Evolutionary conservation across 495 filamentous ascomycete species (phyloP).

Genomic region (Aspergillus baeticus): DNA sequence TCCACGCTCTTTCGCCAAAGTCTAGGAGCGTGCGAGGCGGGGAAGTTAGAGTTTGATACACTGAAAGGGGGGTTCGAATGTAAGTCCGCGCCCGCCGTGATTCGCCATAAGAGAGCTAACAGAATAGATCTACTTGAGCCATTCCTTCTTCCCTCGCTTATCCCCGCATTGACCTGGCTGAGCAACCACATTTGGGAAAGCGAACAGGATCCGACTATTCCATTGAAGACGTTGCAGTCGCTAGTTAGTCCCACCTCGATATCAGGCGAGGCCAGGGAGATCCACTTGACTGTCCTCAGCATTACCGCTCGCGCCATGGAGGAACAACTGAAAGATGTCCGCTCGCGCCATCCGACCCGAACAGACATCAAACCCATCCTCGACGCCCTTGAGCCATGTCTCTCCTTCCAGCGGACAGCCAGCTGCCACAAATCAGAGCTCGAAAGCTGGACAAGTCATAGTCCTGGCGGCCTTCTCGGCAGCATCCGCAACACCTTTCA

Average conservation of each 20-base stretch:
- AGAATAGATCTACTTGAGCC: slow-evolving; percentile 75
- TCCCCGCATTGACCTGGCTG: slow-evolving; percentile 78
- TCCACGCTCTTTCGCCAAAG: slow-evolving; percentile 86
- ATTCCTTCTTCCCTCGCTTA: slow-evolving; percentile 83
- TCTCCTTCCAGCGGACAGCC: slow-evolving; percentile 63
- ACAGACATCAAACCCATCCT: slow-evolving; percentile 73
- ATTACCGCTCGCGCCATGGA: slow-evolving; percentile 78
- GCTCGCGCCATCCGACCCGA: slow-evolving; percentile 63
- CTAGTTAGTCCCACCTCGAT: slow-evolving; percentile 74
- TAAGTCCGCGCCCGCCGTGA: slow-evolving; percentile 36
- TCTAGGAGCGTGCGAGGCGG: slow-evolving; percentile 69
- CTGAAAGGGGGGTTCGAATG: slow-evolving; percentile 87
- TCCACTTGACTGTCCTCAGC: slow-evolving; percentile 79
- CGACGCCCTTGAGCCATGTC: slow-evolving; percentile 65
- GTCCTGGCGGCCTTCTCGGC: slow-evolving; percentile 59
- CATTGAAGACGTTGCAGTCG: slow-evolving; percentile 66
- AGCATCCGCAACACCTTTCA: slow-evolving; percentile 66
- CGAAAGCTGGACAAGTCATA: slow-evolving; percentile 67
- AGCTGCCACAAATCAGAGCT: slow-evolving; percentile 70
- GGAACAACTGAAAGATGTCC: slow-evolving; percentile 69
- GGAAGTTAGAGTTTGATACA: slow-evolving; percentile 72
- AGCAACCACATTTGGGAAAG: slow-evolving; percentile 77
- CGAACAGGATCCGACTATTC: slow-evolving; percentile 60
- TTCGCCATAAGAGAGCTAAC: not conserved
- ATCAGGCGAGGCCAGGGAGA: slow-evolving; percentile 74